Evolutionary conservation across 805 yeast genomes (phyloP), one percentile per base, ranked within the genome.

Genomic region (Wickerhamomyces sydowiorum): DNA sequence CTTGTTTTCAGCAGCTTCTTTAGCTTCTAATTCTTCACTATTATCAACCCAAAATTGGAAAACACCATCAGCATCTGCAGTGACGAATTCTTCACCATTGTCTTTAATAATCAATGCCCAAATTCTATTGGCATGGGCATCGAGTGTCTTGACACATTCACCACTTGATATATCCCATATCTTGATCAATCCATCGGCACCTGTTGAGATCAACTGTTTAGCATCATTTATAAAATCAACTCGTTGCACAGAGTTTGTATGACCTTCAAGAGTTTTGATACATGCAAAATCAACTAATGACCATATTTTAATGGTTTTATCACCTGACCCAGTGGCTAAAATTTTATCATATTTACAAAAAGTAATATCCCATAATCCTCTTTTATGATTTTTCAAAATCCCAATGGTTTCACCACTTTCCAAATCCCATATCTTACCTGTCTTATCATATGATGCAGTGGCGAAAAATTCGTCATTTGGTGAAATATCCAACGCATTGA

Each of bases 1-100:
- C 50, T 77, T 80, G 41, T 68, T 72, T 25, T 71, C 75, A 38
- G 75, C 76, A 39, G 62, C 52, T 41, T 75, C 78, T 41, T 68
- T 65, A 39, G 66, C 76, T 43, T 72, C 69, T 40, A 79, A 75
- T 57, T 85, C 91, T 41, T 81, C 89, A 1, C 96, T 86, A 53
- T 82, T 80, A 62, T 93, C 98, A 41, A 70, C 70, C 99, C 99
- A 93, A 32, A 87, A 70, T 39, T 87, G 84, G 50, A 93, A 76
- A 21, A 87, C 82, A 42, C 97, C 96, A 62, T 93, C 98, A 1
- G 96, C 97, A 62, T 93, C 98, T 0, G 96, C 98, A 44, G 86
- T 78, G 0, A 87, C 76, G 44, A 93, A 72, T 44, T 74, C 73
- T 15, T 73, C 74, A 21, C 95, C 91, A 52, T 82, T 85, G 28